phyloP scores from a whole-genome alignment of 495 filamentous ascomycete genomes.

The Articulospora tetracladia region DNA sequence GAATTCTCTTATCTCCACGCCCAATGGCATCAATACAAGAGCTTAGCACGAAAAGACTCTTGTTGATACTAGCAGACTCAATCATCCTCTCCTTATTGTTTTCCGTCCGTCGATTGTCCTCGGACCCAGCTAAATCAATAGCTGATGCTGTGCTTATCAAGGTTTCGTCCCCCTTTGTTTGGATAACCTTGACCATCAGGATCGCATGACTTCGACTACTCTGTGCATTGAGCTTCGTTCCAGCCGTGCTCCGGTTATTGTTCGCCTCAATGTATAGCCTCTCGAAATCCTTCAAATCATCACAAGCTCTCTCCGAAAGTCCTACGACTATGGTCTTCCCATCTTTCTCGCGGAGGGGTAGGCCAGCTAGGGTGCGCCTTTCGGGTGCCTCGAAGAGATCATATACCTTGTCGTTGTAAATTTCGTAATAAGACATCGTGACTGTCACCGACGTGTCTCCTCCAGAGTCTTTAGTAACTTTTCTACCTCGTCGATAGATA shows the following conservation, averaged over 20 bases:
- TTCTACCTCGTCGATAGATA: conserved; percentile 80
- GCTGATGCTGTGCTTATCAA: conserved; percentile 82
- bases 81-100: conserved; percentile 91
- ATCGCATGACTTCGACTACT: conserved; percentile 93
- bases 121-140: conserved; percentile 94
- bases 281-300: conserved; percentile 90
- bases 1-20: conserved; percentile 67
- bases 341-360: conserved; percentile 84
- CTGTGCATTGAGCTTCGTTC: conserved; percentile 94
- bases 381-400: conserved; percentile 91
- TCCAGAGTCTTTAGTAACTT: conserved; percentile 79
- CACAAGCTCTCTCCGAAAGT: conserved; percentile 79
- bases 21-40: conserved; percentile 95
- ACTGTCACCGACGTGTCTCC: conserved; percentile 73
- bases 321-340: conserved; percentile 94
- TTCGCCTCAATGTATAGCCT: conserved; percentile 90
- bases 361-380: conserved; percentile 78
- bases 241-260: conserved; percentile 83
- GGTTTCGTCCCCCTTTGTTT: conserved; percentile 66
- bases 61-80: conserved; percentile 98
- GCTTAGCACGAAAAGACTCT: conserved; percentile 89
- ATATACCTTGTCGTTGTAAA: conserved; percentile 95
- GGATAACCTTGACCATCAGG: conserved; percentile 80
- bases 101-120: conserved; percentile 92
- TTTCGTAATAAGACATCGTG: conserved; percentile 92